Evolutionary conservation across 768 basidiomycete species (phyloP).

Genomic region (Kondoa subrosea): DNA sequence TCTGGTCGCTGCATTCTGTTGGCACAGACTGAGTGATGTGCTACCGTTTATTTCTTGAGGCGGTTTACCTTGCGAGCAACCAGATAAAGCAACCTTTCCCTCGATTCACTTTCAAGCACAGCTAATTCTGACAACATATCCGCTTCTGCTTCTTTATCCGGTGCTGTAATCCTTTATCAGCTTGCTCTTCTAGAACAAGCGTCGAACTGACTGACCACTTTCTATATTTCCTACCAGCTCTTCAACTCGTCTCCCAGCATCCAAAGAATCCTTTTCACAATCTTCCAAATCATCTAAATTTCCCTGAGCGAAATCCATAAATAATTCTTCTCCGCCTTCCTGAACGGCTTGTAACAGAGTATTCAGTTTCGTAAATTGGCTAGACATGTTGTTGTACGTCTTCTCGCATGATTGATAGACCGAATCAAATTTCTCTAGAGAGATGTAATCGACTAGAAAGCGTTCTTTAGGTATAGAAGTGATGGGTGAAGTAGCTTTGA

Average conservation of each 20-base stretch:
- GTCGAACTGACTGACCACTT: neutral
- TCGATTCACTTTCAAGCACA: conserved; percentile 20
- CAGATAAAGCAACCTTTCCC: conserved; percentile 26
- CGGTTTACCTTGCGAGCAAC: conserved; percentile 24
- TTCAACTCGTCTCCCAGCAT: conserved; percentile 17
- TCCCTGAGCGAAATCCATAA: conserved; percentile 21
- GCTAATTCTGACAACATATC: conserved; percentile 22
- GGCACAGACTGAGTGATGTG: neutral
- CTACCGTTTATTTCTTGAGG: neutral
- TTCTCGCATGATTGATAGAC: conserved; percentile 25
- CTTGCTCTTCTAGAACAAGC: neutral
- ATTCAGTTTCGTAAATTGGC: conserved; percentile 14
- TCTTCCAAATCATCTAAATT: conserved; percentile 26
- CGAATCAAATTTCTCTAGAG: conserved; percentile 25
- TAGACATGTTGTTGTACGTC: conserved; percentile 21
- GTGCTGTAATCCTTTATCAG: neutral
- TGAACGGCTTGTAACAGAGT: conserved; percentile 16
- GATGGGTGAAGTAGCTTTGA: conserved; percentile 10
- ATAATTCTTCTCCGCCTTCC: conserved; percentile 16
- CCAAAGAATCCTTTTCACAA: conserved; percentile 24
- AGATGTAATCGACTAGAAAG: conserved; percentile 25
- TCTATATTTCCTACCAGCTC: conserved; percentile 19
- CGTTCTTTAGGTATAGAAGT: conserved; percentile 21
- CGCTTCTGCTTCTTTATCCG: conserved; percentile 12
- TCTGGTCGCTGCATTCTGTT: conserved; percentile 35